Base-by-base conservation (phyloP, 2,329 filamentous ascomycete species). In the Alternaria rosae region DNA sequence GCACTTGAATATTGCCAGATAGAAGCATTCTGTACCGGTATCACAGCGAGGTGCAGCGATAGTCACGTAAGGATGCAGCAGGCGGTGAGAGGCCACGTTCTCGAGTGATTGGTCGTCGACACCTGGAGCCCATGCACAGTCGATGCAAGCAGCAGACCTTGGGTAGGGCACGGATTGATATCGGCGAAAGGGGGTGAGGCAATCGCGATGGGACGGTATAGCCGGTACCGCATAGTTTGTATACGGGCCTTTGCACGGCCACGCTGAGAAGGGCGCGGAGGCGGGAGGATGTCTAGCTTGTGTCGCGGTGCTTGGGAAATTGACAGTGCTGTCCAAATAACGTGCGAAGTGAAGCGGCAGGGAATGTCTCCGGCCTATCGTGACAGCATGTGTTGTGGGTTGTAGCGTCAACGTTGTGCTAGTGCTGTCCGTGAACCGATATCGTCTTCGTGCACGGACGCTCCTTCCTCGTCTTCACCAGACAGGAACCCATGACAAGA, bases 1-100 rank as follows among this genome's bases (percentile, higher is more conserved):
- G 58, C 61, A 57, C 44, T 47, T 32, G 23, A 7, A 21, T 35
- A 30, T 25, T 53, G 58, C 43, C 55, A 64, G 55, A 53, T 28
- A 41, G 48, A 43, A 38, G 42, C 52, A 53, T 61, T 26, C 51
- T 56, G 54, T 57, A 52, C 43, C 54, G 59, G 57, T 47, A 47
- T 28, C 45, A 50, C 51, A 58, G 59, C 53, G 51, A 54, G n/a
- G 59, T 65, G 62, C 59, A 63, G 64, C 61, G 44, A 52, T 50
- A 63, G 57, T 59, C 57, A 61, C 59, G 56, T 59, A 47, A 62
- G 54, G 65, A 61, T 57, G 66, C 61, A 63, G 58, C 54, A 59
- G 65, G 75, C 70, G 72, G 69, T 75, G 74, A 72, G 72, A 59
- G 73, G 55, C 73, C 76, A 79, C 76, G 76, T 79, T 79, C 68